phyloP scores from a whole-genome alignment of 805 yeast genomes.

The Schwanniomyces polymorphus region DNA sequence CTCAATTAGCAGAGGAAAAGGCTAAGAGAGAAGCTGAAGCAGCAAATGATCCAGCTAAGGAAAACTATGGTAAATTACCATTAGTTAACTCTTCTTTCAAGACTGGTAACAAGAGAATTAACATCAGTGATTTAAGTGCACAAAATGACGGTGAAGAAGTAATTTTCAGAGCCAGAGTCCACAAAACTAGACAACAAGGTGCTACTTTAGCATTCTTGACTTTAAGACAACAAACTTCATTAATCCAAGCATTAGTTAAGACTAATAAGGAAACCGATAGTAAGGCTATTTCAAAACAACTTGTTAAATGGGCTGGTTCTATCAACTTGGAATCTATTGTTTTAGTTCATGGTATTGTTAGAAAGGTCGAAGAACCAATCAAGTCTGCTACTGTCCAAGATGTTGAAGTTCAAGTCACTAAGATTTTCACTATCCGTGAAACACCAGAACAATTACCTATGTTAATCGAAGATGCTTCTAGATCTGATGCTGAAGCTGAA shows the following conservation, averaged over 20 bases:
- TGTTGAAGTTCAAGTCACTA: constrained; percentile 76
- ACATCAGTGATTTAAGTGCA: constrained; percentile 56
- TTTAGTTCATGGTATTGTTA: constrained; percentile 81
- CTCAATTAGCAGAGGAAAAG: constrained; percentile 80
- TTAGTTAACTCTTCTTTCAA: constrained; percentile 74
- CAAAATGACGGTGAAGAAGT: constrained; percentile 74
- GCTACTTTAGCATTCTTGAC: constrained; percentile 90
- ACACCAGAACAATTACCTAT: constrained; percentile 93
- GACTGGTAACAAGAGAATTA: constrained; percentile 64
- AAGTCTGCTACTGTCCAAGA: constrained; percentile 91
- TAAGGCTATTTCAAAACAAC: constrained; percentile 72
- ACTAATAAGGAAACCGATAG: constrained; percentile 60
- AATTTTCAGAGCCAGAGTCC: constrained; percentile 90
- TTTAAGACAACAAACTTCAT: constrained; percentile 83
- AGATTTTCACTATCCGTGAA: constrained; percentile 76
- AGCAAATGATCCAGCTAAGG: constrained; percentile 85
- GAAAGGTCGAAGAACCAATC: constrained; percentile 81
- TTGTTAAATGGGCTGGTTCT: constrained; percentile 94
- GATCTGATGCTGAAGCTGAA: constrained; percentile 93
- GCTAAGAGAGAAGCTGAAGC: constrained; percentile 68
- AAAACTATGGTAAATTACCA: constrained; percentile 86
- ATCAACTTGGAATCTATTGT: constrained; percentile 90
- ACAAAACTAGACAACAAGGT: constrained; percentile 92
- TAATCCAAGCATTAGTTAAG: constrained; percentile 83
- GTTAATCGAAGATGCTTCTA: constrained; percentile 92